phyloP scores from a whole-genome alignment of 805 yeast species.

The Brettanomyces anomalus region DNA sequence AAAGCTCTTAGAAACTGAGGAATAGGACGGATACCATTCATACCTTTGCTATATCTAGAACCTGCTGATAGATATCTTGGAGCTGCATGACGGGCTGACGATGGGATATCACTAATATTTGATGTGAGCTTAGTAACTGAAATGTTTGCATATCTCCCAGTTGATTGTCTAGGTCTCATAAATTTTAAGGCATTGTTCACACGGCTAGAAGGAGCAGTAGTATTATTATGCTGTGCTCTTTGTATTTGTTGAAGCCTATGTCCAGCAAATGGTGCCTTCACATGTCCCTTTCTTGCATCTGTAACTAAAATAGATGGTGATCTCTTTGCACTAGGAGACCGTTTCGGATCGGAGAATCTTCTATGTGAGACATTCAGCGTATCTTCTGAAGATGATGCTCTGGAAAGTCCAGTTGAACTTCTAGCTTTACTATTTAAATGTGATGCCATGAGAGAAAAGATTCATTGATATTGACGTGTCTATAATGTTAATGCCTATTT shows the following conservation, averaged over 20 bases:
- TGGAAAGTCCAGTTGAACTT: not conserved
- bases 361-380: not conserved
- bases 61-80: slow-evolving; percentile 13
- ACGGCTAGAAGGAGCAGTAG: slow-evolving; percentile 5
- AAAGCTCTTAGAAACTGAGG: slow-evolving; percentile 44
- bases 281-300: slow-evolving; percentile 57
- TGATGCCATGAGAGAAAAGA: not conserved
- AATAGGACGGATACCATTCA: slow-evolving; percentile 3
- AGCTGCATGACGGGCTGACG: slow-evolving; percentile 40
- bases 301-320: slow-evolving; percentile 93
- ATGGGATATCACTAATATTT: slow-evolving; percentile 80
- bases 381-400: not conserved
- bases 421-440: not conserved
- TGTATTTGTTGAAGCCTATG: slow-evolving; percentile 26
- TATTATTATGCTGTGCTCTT: slow-evolving; percentile 10
- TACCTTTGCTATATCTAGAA: not conserved
- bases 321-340: slow-evolving; percentile 53
- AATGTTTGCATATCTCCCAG: slow-evolving; percentile 56
- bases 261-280: slow-evolving; percentile 75
- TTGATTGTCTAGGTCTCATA: slow-evolving; percentile 11
- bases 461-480: no score
- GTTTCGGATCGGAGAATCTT: not conserved
- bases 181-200: slow-evolving; percentile 8
- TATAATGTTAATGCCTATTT: no score
- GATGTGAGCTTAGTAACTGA: slow-evolving; percentile 74